Conservation (phyloP, 768 basidiomycete species). For the Jaapia argillacea region DNA sequence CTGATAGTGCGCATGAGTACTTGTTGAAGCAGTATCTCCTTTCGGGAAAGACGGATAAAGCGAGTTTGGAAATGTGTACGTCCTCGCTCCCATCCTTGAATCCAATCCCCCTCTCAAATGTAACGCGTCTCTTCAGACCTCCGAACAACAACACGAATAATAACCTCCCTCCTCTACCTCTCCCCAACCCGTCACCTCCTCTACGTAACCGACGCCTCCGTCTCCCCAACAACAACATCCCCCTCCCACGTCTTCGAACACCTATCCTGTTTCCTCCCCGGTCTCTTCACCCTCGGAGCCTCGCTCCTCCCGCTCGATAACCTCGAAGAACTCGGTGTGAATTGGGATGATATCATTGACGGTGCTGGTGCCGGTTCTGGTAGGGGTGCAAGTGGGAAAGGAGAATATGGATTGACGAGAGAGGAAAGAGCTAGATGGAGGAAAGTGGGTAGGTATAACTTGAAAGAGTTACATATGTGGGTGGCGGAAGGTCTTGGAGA, state of each 20-base stretch:
- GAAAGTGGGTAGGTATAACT: slow-evolving; percentile 33
- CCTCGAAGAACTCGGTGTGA: slow-evolving; percentile 35
- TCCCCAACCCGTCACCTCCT: slow-evolving; percentile 55
- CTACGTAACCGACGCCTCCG: slow-evolving; percentile 49
- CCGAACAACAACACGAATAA: slow-evolving; percentile 47
- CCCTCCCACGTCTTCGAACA: slow-evolving; percentile 54
- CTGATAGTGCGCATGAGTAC: slow-evolving; percentile 74
- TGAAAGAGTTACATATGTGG: slow-evolving; percentile 63
- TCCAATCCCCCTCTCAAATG: not conserved
- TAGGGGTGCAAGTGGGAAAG: slow-evolving; percentile 12
- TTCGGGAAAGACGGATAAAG: slow-evolving; percentile 49
- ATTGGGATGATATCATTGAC: slow-evolving; percentile 19
- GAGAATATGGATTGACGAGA: slow-evolving; percentile 22
- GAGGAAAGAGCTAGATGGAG: too few species aligned
- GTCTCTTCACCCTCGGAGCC: slow-evolving; percentile 62
- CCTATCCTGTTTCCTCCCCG: slow-evolving; percentile 70
- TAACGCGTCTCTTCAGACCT: slow-evolving; percentile 32
- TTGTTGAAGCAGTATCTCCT: slow-evolving; percentile 65
- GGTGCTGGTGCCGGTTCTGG: slow-evolving; percentile 23
- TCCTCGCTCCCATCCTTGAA: not conserved
- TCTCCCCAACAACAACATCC: slow-evolving; percentile 15
- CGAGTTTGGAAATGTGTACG: slow-evolving; percentile 60
- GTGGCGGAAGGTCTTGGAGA: slow-evolving; percentile 68
- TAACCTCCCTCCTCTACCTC: slow-evolving; percentile 57
- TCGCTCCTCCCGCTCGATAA: slow-evolving; percentile 50